These are phyloP conservation scores for Colletotrichum sublineola DNA, from an alignment of 2,329 filamentous ascomycete genomes.

Conservation along the genomic window DNA sequence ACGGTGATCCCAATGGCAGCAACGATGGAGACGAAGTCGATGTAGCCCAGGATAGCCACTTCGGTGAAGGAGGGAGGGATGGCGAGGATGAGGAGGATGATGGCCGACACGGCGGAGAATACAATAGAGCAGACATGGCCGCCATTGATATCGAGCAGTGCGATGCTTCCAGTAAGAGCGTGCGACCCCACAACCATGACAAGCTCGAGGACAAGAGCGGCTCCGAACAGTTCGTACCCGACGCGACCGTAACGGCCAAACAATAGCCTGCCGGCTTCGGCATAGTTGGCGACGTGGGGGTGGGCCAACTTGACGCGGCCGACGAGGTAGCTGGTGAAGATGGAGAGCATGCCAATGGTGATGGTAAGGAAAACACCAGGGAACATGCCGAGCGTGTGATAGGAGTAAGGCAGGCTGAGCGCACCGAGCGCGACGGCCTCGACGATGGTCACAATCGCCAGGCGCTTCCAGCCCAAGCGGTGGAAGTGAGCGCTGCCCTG, in stretches of 20 bases:
- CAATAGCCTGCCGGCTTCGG: constrained; percentile 76
- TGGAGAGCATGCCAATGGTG: constrained; percentile 60
- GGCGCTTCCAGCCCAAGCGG: constrained; percentile 69
- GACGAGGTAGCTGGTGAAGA: constrained; percentile 62
- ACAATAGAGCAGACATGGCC: constrained; percentile 63
- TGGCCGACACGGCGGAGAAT: constrained; percentile 60
- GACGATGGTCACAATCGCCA: constrained; percentile 68
- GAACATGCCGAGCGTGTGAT: constrained; percentile 67
- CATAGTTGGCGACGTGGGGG: constrained; percentile 74
- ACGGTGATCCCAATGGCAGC: constrained; percentile 59
- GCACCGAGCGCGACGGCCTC: constrained; percentile 69
- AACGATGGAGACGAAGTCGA: constrained; percentile 74
- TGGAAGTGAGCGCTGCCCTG: constrained; percentile 63
- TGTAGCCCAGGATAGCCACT: constrained; percentile 63
- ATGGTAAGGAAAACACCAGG: constrained; percentile 60
- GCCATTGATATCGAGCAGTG: constrained; percentile 73
- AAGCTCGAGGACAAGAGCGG: constrained; percentile 73
- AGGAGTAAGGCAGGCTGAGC: constrained; percentile 64
- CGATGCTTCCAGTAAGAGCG: constrained; percentile 77
- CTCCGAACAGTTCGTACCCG: constrained; percentile 73
- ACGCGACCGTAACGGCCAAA: constrained; percentile 61
- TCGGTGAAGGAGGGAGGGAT: constrained; percentile 64
- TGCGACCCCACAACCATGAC: constrained; percentile 81
- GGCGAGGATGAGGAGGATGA: constrained; percentile 60
- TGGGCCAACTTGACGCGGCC: constrained; percentile 63